These are phyloP conservation scores for Cryphonectria carpinicola DNA, from an alignment of 2,329 filamentous ascomycete genomes.

Conservation along the genomic window DNA sequence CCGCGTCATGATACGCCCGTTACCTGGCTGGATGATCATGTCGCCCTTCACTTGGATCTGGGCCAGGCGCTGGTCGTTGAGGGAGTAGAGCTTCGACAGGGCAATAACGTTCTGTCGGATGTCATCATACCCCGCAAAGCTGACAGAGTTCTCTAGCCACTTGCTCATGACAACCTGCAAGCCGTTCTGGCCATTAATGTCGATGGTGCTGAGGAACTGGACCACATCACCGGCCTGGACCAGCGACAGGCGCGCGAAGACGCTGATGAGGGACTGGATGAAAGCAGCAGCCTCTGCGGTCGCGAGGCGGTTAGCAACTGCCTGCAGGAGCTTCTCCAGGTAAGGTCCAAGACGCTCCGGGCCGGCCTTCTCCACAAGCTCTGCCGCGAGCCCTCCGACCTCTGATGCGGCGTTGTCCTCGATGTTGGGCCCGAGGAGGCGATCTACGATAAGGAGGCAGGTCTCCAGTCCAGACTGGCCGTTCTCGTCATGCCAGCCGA, in stretches of 20 bases:
- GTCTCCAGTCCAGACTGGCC: conserved; percentile 86
- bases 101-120: conserved; percentile 97
- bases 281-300: conserved; percentile 84
- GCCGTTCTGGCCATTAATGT: conserved; percentile 80
- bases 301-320: conserved; percentile 82
- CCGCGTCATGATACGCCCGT: conserved; percentile 88
- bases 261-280: conserved; percentile 93
- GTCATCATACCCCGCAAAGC: conserved; percentile 97
- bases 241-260: conserved; percentile 89
- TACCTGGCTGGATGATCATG: conserved; percentile 73
- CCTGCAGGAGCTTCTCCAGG: conserved; percentile 83
- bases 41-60: conserved; percentile 90
- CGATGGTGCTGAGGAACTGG: conserved; percentile 84
- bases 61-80: conserved; percentile 79
- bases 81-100: conserved; percentile 84
- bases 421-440: conserved; percentile 80
- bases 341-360: conserved; percentile 89
- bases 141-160: conserved; percentile 96
- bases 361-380: conserved; percentile 93
- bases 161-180: conserved; percentile 87
- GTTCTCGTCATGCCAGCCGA: conserved; percentile 80
- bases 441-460: conserved; percentile 88
- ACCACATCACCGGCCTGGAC: conserved; percentile 87
- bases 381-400: conserved; percentile 90
- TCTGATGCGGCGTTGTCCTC: conserved; percentile 95